Evolutionary conservation across 1,284 basidiomycete genomes (phyloP), one percentile per base, ranked within the genome.

Genomic region (Microbotryum intermedium): DNA sequence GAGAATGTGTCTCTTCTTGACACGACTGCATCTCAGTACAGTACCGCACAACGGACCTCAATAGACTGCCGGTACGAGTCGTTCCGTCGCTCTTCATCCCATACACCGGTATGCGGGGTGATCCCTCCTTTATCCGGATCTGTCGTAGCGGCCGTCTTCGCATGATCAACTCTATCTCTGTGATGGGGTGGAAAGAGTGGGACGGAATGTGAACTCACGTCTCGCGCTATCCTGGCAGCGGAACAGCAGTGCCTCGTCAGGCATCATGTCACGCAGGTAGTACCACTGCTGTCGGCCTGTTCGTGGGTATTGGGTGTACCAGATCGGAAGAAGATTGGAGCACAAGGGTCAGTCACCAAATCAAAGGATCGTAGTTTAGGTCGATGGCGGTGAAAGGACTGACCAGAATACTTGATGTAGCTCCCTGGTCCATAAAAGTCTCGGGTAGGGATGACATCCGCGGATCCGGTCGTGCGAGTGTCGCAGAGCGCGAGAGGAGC

Each of bases 401-500:
- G 8, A 52, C 50, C 50, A 4, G 16, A 13, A 10, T 26, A 13
- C 7, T 20, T 45, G 42, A 54, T 21, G 26, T 52, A 58, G n/a
- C 50, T 52, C 1, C 57, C 57, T 42, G 44, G 42, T 45, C 57
- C 57, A 44, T 58, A 58, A 21, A 52, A 23, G 57, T 58, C 57
- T 16, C 43, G 51, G 4, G 50, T 47, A 28, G 53, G 42, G 9
- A n/a, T 39, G 23, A 58, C 20, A 44, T 58, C 57, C 4, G n/a
- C 51, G 10, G 44, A 26, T 9, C 26, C 18, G 3, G 51, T 46
- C 20, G 69, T 70, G 10, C 71, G 58, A 1, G 61, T 61, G 49
- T 72, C 71, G 6, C 69, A 70, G 6, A 72, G 59, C 1, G 71
- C 71, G 4, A 72, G 62, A 0, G 71, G 71, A 25, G 28, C 55